These are phyloP conservation scores for Pterocarpus macrocarpus DNA, from an alignment of 306 rosid genomes.

Conservation along the genomic window DNA sequence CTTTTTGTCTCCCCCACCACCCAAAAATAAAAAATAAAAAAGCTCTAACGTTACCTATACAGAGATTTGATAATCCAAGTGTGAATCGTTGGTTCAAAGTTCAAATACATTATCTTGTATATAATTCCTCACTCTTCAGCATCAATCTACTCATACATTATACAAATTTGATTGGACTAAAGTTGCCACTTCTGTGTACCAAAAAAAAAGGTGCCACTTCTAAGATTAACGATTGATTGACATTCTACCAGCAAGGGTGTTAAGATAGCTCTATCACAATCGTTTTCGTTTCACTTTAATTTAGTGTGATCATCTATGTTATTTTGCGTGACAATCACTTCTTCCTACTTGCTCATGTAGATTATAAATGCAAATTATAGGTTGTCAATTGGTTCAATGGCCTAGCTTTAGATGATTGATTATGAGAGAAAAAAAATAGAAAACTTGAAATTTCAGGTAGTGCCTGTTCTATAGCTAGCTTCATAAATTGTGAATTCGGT, in stretches of 20 bases:
- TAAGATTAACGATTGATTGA: slow-evolving; percentile 7
- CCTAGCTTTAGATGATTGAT: slow-evolving; percentile 23
- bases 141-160: neutral
- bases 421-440: neutral
- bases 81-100: neutral
- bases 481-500: neutral
- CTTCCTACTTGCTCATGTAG: slow-evolving; percentile 46
- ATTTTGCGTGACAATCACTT: slow-evolving; percentile 45
- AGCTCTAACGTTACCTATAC: too few relatives aligned
- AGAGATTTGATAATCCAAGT: too few relatives aligned
- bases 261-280: slow-evolving; percentile 37
- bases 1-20: too few relatives aligned
- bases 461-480: neutral
- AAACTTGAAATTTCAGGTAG: slow-evolving; percentile 14
- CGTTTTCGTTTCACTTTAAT: neutral
- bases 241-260: slow-evolving; percentile 38
- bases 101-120: neutral
- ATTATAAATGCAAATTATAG: slow-evolving; percentile 38
- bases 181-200: too few relatives aligned
- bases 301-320: neutral
- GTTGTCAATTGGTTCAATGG: slow-evolving; percentile 14
- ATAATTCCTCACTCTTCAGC: neutral
- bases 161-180: slow-evolving; percentile 8
- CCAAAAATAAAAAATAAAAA: too few relatives aligned
- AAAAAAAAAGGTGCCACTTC: slow-evolving; percentile 11